Percentiles rank a stretch among this genome's conserved stretches.
Evolutionary conservation across 306 rosid genomes (phyloP).

Genomic region (Ormosia emarginata): DNA sequence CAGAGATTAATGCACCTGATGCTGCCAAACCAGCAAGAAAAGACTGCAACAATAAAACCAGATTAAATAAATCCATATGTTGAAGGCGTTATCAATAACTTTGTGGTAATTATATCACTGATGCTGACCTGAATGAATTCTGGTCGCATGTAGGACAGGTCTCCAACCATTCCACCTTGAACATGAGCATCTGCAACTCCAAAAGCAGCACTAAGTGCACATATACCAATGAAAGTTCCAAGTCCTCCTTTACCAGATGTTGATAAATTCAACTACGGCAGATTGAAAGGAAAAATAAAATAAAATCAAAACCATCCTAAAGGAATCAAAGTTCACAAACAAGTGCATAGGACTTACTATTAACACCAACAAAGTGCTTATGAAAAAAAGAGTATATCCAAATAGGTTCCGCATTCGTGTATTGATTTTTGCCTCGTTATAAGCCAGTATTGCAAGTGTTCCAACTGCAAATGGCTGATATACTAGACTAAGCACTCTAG

Average conservation of each 20-base stretch:
- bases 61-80: not conserved
- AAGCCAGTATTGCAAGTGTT: conserved; percentile 52
- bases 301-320: conserved; percentile 3
- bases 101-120: not conserved
- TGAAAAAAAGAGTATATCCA: conserved; percentile 66
- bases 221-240: conserved; percentile 66
- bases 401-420: conserved; percentile 62
- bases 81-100: not conserved
- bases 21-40: conserved; percentile 82
- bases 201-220: conserved; percentile 62
- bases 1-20: conserved; percentile 73
- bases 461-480: conserved; percentile 87
- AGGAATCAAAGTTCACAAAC: not conserved
- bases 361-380: conserved; percentile 53
- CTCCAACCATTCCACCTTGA: conserved; percentile 95
- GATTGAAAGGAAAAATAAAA: not conserved
- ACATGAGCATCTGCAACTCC: conserved; percentile 93
- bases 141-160: conserved; percentile 74
- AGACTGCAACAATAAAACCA: conserved; percentile 49
- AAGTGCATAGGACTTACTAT: conserved; percentile 46
- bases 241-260: conserved; percentile 79
- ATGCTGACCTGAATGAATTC: conserved; percentile 68
- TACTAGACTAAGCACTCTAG: conserved; percentile 82
- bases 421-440: conserved; percentile 63
- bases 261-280: conserved; percentile 70